Conservation (phyloP, 169 alveolate species). For the Eimeria maxima region DNA sequence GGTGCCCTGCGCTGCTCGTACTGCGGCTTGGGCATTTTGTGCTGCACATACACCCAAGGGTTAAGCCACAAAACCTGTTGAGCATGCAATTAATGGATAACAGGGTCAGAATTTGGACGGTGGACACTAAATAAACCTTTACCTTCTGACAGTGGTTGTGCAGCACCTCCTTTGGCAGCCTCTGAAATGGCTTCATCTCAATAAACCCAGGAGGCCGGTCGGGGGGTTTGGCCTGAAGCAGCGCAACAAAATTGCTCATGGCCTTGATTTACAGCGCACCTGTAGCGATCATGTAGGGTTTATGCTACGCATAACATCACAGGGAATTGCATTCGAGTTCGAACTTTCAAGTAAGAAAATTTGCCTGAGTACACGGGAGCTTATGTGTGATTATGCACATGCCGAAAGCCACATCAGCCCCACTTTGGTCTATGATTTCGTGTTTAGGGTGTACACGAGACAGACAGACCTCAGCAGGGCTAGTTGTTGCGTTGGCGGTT, state of each 20-base stretch:
- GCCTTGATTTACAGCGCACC: not conserved
- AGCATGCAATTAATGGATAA: not conserved
- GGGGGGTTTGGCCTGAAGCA: constrained; percentile 23
- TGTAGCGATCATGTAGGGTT: not conserved
- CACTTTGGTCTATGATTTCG: not conserved
- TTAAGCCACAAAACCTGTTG: not conserved
- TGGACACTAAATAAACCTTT: not conserved
- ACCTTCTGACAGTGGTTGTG: constrained; percentile 80
- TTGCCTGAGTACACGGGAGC: not conserved
- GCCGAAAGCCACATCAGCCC: not conserved
- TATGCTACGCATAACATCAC: not conserved
- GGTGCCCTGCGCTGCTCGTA: constrained; percentile 70
- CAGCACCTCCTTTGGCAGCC: constrained; percentile 70
- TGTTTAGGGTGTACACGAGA: not conserved
- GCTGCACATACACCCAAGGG: constrained; percentile 63
- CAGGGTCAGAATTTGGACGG: not conserved
- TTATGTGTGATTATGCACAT: not conserved
- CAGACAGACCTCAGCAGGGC: not conserved
- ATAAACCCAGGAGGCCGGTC: constrained; percentile 75
- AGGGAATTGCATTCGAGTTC: not conserved
- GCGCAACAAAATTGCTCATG: not conserved
- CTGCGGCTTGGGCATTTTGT: constrained; percentile 79
- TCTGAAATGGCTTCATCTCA: constrained; percentile 76
- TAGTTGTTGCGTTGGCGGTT: not conserved
- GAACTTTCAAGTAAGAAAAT: not conserved